Base-by-base conservation (phyloP, 352 stramenopile genomes). In the Pythium phragmiticola region DNA sequence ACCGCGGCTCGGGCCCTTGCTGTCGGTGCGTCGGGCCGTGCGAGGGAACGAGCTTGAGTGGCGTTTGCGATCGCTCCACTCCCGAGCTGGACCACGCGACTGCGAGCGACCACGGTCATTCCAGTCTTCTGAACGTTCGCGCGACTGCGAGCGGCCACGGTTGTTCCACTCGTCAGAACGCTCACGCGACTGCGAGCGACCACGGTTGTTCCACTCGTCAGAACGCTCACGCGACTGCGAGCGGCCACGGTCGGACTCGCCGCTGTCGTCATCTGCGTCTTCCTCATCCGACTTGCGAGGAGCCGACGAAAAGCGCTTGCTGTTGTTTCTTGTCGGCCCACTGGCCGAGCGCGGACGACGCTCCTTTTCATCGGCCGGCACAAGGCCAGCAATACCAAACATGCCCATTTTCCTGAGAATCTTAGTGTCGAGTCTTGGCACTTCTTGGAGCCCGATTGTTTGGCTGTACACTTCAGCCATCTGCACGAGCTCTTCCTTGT, bases 391-490 rank as follows among this genome's bases (percentile, higher is more conserved):
- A 43, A 80, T 61, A 37, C 82, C 83, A 39, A 83, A 77, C 16
- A 97, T 66, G 19, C 80, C 77, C 85, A 84, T 71, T 59, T 81
- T 78, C 60, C 80, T 89, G 9, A 87, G 52, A 55, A 80, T 82
- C 28, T 72, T 74, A 61, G 89, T 87, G 60, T 89, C 66, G 7
- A 97, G 67, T 39, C 53, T 70, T 2, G 89, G 89, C 19, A 77
- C 60, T 28, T 89, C 69, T 1, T 42, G 54, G 16, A 75, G 62
- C 23, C 86, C 76, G 9, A 85, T 77, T 47, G 74, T 52, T 11
- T 77, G 21, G 16, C 59, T 63, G 66, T 56, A 76, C 26, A 75
- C 52, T 65, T 92, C 87, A 4, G 77, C 82, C 28, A 83, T 51
- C 28, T 74, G 45, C 7, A 95, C 88, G 36, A 96, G 72, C 26